Evolutionary conservation across 2,329 filamentous ascomycete genomes (phyloP).

Genomic region (Monosporascus sp.): DNA sequence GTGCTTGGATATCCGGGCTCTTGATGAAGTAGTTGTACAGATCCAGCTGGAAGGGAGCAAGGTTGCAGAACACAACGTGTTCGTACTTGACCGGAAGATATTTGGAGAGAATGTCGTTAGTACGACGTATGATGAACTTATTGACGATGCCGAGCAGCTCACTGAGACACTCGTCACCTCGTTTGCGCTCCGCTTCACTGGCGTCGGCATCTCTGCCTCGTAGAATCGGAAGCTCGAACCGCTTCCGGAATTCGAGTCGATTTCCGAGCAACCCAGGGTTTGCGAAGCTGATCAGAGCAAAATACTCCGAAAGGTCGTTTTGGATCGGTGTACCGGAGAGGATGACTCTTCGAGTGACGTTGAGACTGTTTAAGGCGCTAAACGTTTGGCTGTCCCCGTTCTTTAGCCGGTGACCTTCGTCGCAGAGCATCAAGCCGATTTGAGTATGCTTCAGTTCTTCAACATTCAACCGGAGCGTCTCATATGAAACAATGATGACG

Average conservation of each 20-base stretch:
- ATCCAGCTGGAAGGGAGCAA: slow-evolving; percentile 86
- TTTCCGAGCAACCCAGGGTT: slow-evolving; percentile 90
- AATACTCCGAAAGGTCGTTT: slow-evolving; percentile 98
- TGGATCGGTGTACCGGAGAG: slow-evolving; percentile 96
- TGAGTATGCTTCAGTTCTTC: slow-evolving; percentile 84
- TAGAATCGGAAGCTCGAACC: slow-evolving; percentile 88
- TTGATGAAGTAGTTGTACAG: slow-evolving; percentile 97
- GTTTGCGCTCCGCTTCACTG: slow-evolving; percentile 73
- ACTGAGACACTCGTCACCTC: slow-evolving; percentile 74
- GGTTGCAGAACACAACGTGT: slow-evolving; percentile 96
- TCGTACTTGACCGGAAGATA: slow-evolving; percentile 98
- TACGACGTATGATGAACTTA: slow-evolving; percentile 96
- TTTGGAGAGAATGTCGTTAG: slow-evolving; percentile 96
- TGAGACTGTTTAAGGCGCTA: slow-evolving; percentile 80
- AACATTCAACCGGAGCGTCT: slow-evolving; percentile 86
- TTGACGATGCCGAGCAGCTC: slow-evolving; percentile 85
- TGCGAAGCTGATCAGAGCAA: slow-evolving; percentile 90
- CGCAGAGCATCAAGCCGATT: slow-evolving; percentile 89
- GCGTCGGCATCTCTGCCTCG: slow-evolving; percentile 87
- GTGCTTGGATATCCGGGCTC: slow-evolving; percentile 87
- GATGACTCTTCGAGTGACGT: slow-evolving; percentile 88
- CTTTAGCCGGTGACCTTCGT: slow-evolving; percentile 94
- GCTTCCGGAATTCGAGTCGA: slow-evolving; percentile 85
- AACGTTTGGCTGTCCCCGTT: slow-evolving; percentile 97
- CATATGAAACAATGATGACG: slow-evolving; percentile 96